phyloP scores from a whole-genome alignment of 2,329 filamentous ascomycete genomes.

The Cladosporium velox region DNA sequence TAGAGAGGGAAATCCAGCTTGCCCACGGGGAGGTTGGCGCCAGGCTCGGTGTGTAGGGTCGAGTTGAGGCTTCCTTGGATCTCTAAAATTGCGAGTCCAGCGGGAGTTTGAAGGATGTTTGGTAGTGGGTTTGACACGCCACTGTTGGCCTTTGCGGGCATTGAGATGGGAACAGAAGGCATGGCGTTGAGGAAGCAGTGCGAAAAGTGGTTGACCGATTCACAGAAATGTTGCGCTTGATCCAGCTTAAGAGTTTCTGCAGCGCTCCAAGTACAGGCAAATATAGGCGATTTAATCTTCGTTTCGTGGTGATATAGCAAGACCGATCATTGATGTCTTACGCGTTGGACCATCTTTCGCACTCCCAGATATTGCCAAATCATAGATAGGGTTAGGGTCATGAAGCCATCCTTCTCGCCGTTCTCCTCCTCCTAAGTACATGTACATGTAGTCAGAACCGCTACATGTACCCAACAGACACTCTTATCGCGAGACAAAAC shows the following conservation, averaged over 20 bases:
- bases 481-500: no score
- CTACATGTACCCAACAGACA: no score
- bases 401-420: not conserved
- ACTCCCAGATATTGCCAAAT: not conserved
- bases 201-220: not conserved
- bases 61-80: conserved; percentile 89
- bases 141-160: not conserved
- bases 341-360: not conserved
- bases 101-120: conserved; percentile 80
- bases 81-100: conserved; percentile 85
- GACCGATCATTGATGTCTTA: not conserved
- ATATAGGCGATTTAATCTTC: not conserved
- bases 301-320: not conserved
- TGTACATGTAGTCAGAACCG: no score
- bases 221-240: not conserved
- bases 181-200: not conserved
- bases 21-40: conserved; percentile 59
- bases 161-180: conserved; percentile 6
- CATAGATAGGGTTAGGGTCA: not conserved
- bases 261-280: not conserved
- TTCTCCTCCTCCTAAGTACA: not conserved
- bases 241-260: not conserved
- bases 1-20: conserved; percentile 79
- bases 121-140: conserved; percentile 77
- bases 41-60: conserved; percentile 44